These are phyloP conservation scores for Penicillium samsonianum DNA, from an alignment of 495 filamentous ascomycete genomes.

Conservation along the genomic window DNA sequence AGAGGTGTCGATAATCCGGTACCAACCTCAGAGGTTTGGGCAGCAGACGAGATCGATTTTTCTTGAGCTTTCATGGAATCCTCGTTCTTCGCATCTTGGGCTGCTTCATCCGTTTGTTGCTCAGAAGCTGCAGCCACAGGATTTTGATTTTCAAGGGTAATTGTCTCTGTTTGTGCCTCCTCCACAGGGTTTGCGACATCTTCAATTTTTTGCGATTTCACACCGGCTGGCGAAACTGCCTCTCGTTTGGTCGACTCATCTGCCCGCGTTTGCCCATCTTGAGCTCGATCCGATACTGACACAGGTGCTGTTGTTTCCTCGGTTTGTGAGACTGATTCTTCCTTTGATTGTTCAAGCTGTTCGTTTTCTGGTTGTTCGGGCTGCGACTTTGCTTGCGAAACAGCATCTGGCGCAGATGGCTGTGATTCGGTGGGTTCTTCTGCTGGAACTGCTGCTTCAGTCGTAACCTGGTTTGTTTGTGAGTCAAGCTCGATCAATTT, in stretches of 20 bases:
- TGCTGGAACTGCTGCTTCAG: slow-evolving; percentile 7
- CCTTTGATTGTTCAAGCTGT: slow-evolving; percentile 13
- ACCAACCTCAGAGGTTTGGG: slow-evolving; percentile 27
- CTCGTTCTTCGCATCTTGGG: slow-evolving; percentile 4
- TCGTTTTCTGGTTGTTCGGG: slow-evolving; percentile 21
- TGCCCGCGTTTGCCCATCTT: slow-evolving; percentile 9
- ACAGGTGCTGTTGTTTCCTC: slow-evolving; percentile 3
- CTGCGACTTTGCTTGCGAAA: slow-evolving; percentile 16
- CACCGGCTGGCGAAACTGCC: slow-evolving; percentile 15
- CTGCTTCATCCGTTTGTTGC: background rate
- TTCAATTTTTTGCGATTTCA: slow-evolving; percentile 29
- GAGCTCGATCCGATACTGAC: background rate
- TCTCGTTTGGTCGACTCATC: slow-evolving; percentile 8
- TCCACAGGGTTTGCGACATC: slow-evolving; percentile 15
- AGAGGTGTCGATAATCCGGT: slow-evolving; percentile 40
- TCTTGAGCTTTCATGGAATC: slow-evolving; percentile 22
- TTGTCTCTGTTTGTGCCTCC: background rate
- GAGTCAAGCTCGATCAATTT: slow-evolving; percentile 48
- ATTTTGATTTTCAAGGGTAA: background rate
- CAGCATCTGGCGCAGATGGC: slow-evolving; percentile 13
- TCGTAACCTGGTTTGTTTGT: slow-evolving; percentile 16
- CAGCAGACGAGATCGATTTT: slow-evolving; percentile 13
- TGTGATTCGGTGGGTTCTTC: slow-evolving; percentile 18
- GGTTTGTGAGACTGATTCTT: slow-evolving; percentile 13
- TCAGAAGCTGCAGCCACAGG: background rate